phyloP scores from a whole-genome alignment of 2,329 filamentous ascomycete genomes.

The Fusarium compactum region DNA sequence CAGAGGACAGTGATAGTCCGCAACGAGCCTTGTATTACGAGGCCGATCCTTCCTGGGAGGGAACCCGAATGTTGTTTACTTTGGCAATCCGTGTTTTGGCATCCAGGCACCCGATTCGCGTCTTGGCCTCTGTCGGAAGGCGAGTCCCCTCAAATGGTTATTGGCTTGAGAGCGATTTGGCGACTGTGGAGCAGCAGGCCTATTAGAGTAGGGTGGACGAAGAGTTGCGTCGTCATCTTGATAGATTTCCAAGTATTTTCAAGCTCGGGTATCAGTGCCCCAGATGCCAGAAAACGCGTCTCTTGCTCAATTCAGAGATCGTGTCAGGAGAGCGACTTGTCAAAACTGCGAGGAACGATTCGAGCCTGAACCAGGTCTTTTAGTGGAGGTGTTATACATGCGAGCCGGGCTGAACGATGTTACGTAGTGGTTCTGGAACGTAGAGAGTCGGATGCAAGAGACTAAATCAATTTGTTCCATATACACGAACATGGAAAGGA shows the following conservation, averaged over 20 bases:
- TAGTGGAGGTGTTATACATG: background rate
- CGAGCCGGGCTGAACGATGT: background rate
- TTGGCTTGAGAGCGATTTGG: too few relatives aligned
- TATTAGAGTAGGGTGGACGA: background rate
- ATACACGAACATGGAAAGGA: too few relatives aligned
- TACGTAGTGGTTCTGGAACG: background rate
- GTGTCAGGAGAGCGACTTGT: background rate
- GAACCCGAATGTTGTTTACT: too few relatives aligned
- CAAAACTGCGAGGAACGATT: background rate
- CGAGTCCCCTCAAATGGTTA: too few relatives aligned
- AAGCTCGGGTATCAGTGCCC: background rate
- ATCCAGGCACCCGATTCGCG: too few relatives aligned
- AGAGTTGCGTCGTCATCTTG: background rate
- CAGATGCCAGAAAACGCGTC: accelerated
- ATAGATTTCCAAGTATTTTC: background rate
- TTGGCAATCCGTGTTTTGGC: too few relatives aligned
- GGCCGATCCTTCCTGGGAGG: too few relatives aligned
- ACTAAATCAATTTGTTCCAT: background rate
- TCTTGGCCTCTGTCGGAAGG: too few relatives aligned
- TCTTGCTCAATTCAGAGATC: background rate
- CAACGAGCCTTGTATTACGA: too few relatives aligned
- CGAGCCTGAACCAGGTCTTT: background rate
- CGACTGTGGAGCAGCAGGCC: background rate
- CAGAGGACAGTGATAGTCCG: too few relatives aligned
- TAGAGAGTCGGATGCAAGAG: background rate